Conservation (phyloP, 768 basidiomycete species). For the Saitozyma podzolica region DNA sequence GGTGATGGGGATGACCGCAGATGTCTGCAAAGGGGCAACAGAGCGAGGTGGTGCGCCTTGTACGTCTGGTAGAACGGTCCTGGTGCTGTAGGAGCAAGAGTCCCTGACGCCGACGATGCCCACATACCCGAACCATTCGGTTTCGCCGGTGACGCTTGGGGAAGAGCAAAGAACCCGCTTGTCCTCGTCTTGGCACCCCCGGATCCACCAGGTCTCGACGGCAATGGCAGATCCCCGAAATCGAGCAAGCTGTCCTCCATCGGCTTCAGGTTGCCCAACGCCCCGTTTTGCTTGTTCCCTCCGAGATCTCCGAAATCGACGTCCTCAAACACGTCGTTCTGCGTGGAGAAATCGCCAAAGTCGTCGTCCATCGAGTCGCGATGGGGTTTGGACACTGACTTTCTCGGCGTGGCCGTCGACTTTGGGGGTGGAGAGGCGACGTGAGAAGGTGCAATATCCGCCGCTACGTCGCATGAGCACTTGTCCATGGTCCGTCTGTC, state of each 20-base stretch:
- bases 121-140: constrained; percentile 4
- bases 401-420: constrained; percentile 55
- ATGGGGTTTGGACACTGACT: constrained; percentile 65
- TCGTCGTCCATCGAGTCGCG: constrained; percentile 65
- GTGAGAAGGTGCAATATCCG: constrained; percentile 5
- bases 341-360: constrained; percentile 79
- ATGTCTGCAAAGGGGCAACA: constrained; percentile 48
- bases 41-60: constrained; percentile 53
- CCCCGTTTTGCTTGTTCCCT: neutral
- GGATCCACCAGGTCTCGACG: constrained; percentile 33
- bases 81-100: constrained; percentile 2
- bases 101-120: neutral
- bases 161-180: constrained; percentile 51
- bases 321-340: constrained; percentile 45
- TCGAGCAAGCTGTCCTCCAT: constrained; percentile 46
- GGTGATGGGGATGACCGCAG: constrained; percentile 62
- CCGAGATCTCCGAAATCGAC: constrained; percentile 54
- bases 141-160: constrained; percentile 8
- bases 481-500: neutral
- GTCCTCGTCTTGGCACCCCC: constrained; percentile 22
- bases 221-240: constrained; percentile 52
- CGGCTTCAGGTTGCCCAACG: constrained; percentile 7
- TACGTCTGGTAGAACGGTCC: constrained; percentile 42
- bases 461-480: constrained; percentile 6
- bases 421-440: constrained; percentile 45